Base-by-base conservation (phyloP, 805 yeast genomes). In the Starmerella floricola region DNA sequence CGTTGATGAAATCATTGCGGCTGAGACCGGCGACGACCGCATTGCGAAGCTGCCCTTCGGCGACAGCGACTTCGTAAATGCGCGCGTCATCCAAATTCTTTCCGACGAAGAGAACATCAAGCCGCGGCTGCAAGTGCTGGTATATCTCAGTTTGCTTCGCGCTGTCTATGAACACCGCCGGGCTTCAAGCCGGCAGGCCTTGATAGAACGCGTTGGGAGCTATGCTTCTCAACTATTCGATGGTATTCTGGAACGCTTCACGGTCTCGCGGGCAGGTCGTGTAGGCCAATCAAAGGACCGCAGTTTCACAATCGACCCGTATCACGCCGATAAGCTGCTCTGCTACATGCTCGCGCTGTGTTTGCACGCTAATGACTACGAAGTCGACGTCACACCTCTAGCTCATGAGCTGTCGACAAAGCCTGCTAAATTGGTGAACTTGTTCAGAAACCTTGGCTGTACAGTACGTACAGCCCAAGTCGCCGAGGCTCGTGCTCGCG, bases 361-460 rank as follows among this genome's bases (percentile, higher is more conserved):
- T 31, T 65, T 91, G 57, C 88, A 79, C 59, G 68, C 87, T 42
- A 84, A 84, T 59, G 76, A 73, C 46, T 88, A 75, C 63, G 66
- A 72, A 49, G 74, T 84, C 16, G 91, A 82, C 53, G 63, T 86
- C 31, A 70, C 82, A 2, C 93, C 94, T 17, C 63, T 88, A 50
- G 88, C 95, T 2, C 76, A 78, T 49, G 96, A 87, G 59, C 66
- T 91, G 45, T 77, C 84, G 37, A 61, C 86, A 57, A 84, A 84
- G 57, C 87, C 93, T 29, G 71, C 83, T 11, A 76, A 74, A 55
- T 63, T 85, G 44, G 72, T 69, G 3, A 73, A 73, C 27, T 66
- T 91, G 44, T 77, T 82, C 62, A 78, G 76, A 59, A 79, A 86
- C 12, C 63, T 88, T 47, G 98, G 98, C 46, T 88, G 95, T 53